These are phyloP conservation scores for Boletus tomentosulus DNA, from an alignment of 768 basidiomycete species.

Conservation along the genomic window DNA sequence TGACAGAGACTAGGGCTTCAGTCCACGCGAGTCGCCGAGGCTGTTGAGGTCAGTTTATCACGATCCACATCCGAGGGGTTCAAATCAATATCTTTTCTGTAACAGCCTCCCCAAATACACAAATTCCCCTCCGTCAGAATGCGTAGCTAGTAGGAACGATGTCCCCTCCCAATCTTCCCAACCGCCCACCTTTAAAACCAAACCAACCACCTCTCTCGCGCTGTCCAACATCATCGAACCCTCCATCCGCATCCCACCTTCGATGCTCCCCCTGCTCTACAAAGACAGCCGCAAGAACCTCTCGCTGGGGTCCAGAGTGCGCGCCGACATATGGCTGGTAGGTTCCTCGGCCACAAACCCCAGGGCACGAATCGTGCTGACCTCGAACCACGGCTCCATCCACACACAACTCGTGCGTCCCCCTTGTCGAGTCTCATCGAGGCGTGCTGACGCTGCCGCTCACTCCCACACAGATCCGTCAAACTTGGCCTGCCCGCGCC, in stretches of 20 bases:
- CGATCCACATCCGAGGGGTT: no score
- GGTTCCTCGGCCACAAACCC: background rate
- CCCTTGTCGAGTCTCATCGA: background rate
- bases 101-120: conserved; percentile 20
- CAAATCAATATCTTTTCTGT: no score
- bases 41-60: no score
- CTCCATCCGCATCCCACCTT: conserved; percentile 34
- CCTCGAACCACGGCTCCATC: conserved; percentile 3
- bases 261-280: conserved; percentile 38
- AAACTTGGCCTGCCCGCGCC: conserved; percentile 14
- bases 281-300: conserved; percentile 37
- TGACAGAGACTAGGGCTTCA: no score
- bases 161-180: background rate
- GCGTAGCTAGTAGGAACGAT: background rate
- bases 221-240: no score
- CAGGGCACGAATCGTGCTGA: conserved; percentile 18
- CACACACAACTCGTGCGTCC: conserved; percentile 15
- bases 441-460: background rate
- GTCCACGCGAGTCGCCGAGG: no score
- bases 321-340: conserved; percentile 39
- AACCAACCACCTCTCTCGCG: conserved; percentile 24
- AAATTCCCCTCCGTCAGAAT: background rate
- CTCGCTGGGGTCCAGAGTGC: conserved; percentile 31
- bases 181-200: conserved; percentile 20
- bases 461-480: conserved; percentile 8